Conservation (phyloP, 129 eudicot species). For the Tanacetum coccineum region DNA sequence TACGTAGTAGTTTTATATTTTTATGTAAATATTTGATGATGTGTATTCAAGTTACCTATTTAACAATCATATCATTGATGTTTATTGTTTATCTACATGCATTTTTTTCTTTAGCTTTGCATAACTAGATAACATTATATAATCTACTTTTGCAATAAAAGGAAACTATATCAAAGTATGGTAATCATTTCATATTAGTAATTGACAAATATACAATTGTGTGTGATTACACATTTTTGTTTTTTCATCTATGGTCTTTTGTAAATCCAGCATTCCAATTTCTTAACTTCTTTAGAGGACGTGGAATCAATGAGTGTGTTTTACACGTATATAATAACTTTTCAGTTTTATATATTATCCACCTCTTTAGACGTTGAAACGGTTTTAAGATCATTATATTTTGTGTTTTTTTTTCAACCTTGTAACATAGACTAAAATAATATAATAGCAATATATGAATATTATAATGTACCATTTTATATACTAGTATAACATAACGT, state of each 20-base stretch:
- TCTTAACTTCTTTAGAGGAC: neutral
- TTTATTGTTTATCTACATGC: too few species aligned
- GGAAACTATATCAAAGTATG: too few species aligned
- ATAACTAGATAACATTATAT: too few species aligned
- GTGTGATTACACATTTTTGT: neutral
- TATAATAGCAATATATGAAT: neutral
- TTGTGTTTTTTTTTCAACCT: neutral
- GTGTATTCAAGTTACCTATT: too few species aligned
- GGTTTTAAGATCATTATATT: slow-evolving; percentile 13
- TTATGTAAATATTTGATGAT: too few species aligned
- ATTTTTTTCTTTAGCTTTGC: too few species aligned
- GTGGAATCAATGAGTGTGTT: neutral
- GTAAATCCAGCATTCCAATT: neutral
- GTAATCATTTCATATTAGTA: slow-evolving; percentile 16
- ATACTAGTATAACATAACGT: slow-evolving; percentile 8
- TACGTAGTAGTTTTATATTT: too few species aligned
- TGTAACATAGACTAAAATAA: neutral
- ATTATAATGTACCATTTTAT: neutral
- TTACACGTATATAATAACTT: slow-evolving; percentile 13
- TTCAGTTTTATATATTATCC: neutral
- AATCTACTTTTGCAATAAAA: too few species aligned
- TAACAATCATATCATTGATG: too few species aligned
- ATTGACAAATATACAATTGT: neutral
- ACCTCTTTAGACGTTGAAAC: neutral
- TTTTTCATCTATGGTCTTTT: neutral